Evolutionary conservation across 345 rosid genomes (phyloP).

Genomic region (Gynandropsis gynandra): DNA sequence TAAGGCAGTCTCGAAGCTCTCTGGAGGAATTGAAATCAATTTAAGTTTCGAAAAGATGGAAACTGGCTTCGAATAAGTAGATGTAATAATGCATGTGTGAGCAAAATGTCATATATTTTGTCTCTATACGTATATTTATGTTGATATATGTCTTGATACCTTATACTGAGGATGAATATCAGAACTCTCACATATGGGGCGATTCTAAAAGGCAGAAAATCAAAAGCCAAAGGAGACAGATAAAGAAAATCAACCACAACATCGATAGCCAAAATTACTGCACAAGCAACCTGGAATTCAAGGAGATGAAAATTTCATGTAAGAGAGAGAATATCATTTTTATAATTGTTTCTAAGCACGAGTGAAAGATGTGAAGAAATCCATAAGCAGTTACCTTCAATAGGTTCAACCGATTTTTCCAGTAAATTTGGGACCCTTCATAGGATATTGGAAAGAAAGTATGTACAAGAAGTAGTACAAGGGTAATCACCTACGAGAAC

Average conservation of each 20-base stretch:
- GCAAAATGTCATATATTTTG: neutral
- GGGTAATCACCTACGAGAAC: constrained; percentile 36
- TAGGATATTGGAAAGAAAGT: constrained; percentile 64
- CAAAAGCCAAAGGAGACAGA: constrained; percentile 60
- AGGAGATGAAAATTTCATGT: constrained; percentile 16
- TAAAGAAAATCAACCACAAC: constrained; percentile 62
- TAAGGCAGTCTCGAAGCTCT: constrained; percentile 55
- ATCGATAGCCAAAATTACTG: constrained; percentile 63
- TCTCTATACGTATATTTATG: neutral
- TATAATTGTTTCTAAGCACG: constrained; percentile 25
- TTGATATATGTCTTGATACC: constrained; percentile 34
- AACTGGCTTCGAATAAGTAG: neutral
- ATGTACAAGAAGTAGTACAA: constrained; percentile 51
- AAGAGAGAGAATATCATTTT: constrained; percentile 13
- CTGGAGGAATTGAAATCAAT: constrained; percentile 32
- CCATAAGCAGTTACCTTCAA: constrained; percentile 47
- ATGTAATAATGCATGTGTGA: neutral
- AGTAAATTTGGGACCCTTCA: constrained; percentile 62
- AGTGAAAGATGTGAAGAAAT: constrained; percentile 9
- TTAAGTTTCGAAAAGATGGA: neutral
- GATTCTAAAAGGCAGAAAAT: constrained; percentile 68
- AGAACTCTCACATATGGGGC: constrained; percentile 88
- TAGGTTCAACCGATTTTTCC: constrained; percentile 48
- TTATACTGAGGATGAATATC: constrained; percentile 60
- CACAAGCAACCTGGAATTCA: constrained; percentile 60